A percentile compares a stretch with the other conserved stretches of the same genome.
phyloP scores from a whole-genome alignment of 2,329 filamentous ascomycete species.

The Xylariaceae sp. region DNA sequence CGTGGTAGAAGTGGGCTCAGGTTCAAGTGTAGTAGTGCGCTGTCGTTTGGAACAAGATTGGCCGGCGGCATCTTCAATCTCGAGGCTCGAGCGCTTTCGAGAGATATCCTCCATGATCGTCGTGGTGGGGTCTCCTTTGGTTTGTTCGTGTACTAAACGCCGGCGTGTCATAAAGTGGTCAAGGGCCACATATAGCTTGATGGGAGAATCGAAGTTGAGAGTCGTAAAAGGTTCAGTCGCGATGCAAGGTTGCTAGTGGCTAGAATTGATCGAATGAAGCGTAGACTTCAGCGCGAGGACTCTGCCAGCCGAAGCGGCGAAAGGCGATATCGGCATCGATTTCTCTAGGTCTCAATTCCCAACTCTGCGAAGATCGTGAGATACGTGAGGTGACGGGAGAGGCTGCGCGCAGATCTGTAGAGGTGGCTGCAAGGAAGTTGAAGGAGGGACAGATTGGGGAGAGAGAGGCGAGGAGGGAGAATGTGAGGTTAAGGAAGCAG shows the following conservation, averaged over 20 bases:
- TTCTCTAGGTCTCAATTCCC: not conserved
- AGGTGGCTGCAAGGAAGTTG: too few species aligned
- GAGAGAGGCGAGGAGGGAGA: too few species aligned
- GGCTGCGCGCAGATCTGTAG: too few species aligned
- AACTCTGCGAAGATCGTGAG: too few species aligned
- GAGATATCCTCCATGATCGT: slow-evolving; percentile 29
- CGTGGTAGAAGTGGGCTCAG: slow-evolving; percentile 17
- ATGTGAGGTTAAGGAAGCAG: too few species aligned
- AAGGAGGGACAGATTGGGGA: too few species aligned
- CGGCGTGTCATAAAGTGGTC: too few species aligned
- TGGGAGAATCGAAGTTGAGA: too few species aligned
- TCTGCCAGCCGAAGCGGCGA: not conserved
- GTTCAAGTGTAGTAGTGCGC: slow-evolving; percentile 32
- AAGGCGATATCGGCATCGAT: not conserved
- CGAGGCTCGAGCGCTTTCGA: slow-evolving; percentile 35
- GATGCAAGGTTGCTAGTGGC: not conserved
- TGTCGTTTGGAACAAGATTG: slow-evolving; percentile 36
- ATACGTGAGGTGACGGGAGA: too few species aligned
- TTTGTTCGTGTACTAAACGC: too few species aligned
- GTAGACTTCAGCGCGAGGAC: not conserved
- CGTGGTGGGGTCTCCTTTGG: too few species aligned
- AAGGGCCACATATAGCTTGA: too few species aligned
- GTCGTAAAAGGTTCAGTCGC: not conserved
- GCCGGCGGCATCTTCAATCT: slow-evolving; percentile 26
- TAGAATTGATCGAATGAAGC: not conserved